These are phyloP conservation scores for Trifolium subterraneum DNA, from an alignment of 306 rosid species.

Conservation along the genomic window DNA sequence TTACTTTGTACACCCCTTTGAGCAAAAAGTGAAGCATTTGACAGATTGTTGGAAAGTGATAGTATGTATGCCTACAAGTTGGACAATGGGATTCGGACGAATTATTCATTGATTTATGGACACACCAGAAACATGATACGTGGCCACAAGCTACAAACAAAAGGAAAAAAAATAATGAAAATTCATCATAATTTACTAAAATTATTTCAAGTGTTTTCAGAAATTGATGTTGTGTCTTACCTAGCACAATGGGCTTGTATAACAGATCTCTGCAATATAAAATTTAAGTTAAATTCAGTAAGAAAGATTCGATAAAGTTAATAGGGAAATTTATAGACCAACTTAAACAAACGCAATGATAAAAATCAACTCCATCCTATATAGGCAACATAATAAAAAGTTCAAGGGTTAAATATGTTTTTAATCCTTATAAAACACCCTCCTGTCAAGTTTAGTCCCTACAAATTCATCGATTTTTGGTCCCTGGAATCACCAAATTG, in stretches of 20 bases:
- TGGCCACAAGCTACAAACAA: slow-evolving; percentile 79
- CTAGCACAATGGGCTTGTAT: slow-evolving; percentile 79
- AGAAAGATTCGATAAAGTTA: slow-evolving; percentile 21
- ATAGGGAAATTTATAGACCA: background rate
- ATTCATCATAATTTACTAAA: background rate
- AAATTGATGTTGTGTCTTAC: slow-evolving; percentile 54
- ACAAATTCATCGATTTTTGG: background rate
- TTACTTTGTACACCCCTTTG: too few species aligned
- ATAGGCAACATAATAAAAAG: background rate
- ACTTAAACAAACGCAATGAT: slow-evolving; percentile 14
- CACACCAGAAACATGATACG: slow-evolving; percentile 92
- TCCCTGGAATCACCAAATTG: background rate
- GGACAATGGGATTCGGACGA: slow-evolving; percentile 70
- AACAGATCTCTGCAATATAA: slow-evolving; percentile 75
- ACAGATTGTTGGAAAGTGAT: slow-evolving; percentile 77
- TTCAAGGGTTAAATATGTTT: background rate
- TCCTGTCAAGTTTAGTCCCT: background rate
- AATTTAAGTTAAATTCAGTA: slow-evolving; percentile 37
- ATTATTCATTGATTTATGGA: slow-evolving; percentile 61
- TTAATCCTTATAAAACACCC: background rate
- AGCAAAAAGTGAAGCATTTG: slow-evolving; percentile 80
- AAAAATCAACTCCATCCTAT: background rate
- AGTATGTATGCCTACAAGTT: slow-evolving; percentile 66
- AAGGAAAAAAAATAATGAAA: background rate
- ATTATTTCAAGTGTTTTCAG: background rate